These are phyloP conservation scores for Leptographium lundbergii DNA, from an alignment of 2,329 filamentous ascomycete genomes.

Conservation along the genomic window DNA sequence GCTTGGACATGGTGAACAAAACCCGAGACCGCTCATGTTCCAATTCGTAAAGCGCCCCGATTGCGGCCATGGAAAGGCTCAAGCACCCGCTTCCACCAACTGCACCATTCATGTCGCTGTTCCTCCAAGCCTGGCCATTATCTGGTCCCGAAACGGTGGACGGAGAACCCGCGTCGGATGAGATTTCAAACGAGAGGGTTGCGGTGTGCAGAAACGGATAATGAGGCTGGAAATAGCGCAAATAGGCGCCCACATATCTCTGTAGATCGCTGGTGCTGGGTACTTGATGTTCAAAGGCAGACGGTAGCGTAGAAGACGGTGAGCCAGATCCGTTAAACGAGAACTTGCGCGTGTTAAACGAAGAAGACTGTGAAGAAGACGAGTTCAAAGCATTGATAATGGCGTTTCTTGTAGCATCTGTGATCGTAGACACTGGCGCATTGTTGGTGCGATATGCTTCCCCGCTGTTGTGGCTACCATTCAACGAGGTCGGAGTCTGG, in stretches of 20 bases:
- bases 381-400: slow-evolving; percentile 43
- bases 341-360: slow-evolving; percentile 51
- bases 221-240: slow-evolving; percentile 87
- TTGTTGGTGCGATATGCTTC: slow-evolving; percentile 29
- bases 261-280: slow-evolving; percentile 79
- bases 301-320: slow-evolving; percentile 39
- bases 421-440: slow-evolving; percentile 50
- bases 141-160: slow-evolving; percentile 32
- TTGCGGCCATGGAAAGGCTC: slow-evolving; percentile 77
- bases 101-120: not conserved
- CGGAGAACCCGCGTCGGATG: not conserved
- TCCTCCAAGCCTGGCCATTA: not conserved
- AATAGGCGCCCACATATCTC: slow-evolving; percentile 80
- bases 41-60: slow-evolving; percentile 63
- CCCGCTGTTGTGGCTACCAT: slow-evolving; percentile 32
- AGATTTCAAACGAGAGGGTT: slow-evolving; percentile 79
- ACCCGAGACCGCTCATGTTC: slow-evolving; percentile 70
- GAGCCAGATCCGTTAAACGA: slow-evolving; percentile 44
- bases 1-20: slow-evolving; percentile 85
- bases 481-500: slow-evolving; percentile 61
- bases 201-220: slow-evolving; percentile 89
- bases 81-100: slow-evolving; percentile 74
- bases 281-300: slow-evolving; percentile 39
- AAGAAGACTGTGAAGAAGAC: slow-evolving; percentile 34
- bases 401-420: slow-evolving; percentile 49